phyloP scores from a whole-genome alignment of 495 filamentous ascomycete species.

The Talaromyces ruber region DNA sequence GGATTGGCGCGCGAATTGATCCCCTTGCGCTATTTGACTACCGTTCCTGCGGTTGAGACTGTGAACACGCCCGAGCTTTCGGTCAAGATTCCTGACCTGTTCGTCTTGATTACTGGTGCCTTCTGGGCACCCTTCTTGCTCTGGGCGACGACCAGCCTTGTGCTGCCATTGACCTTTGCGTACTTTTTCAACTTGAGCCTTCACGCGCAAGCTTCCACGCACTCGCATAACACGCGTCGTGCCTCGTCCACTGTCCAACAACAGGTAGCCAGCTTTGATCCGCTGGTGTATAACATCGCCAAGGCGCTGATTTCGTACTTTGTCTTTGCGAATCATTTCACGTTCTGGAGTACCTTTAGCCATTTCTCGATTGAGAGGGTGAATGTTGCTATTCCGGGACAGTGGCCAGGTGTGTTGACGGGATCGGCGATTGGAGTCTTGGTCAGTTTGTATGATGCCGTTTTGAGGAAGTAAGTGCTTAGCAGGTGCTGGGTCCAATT shows the following conservation, averaged over 20 bases:
- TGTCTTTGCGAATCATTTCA: constrained; percentile 64
- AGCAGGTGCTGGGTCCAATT: too few species aligned
- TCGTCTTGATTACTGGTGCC: constrained; percentile 59
- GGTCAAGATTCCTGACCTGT: constrained; percentile 71
- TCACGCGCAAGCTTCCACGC: constrained; percentile 21
- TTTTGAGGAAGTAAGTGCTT: constrained; percentile 57
- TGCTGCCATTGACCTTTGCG: constrained; percentile 60
- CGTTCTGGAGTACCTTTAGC: constrained; percentile 54
- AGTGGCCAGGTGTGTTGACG: constrained; percentile 60
- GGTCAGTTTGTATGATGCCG: constrained; percentile 72
- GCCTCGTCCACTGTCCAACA: constrained; percentile 7
- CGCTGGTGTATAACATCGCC: constrained; percentile 77
- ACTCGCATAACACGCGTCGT: constrained; percentile 8
- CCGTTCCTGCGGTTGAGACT: constrained; percentile 49
- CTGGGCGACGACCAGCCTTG: constrained; percentile 65
- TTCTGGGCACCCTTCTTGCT: constrained; percentile 80
- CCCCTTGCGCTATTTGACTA: constrained; percentile 61
- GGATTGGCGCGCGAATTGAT: constrained; percentile 32
- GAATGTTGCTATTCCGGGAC: constrained; percentile 59
- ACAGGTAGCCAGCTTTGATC: constrained; percentile 60
- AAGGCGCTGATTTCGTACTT: constrained; percentile 74
- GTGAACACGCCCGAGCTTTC: constrained; percentile 31
- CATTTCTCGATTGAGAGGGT: constrained; percentile 50
- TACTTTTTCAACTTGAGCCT: constrained; percentile 83
- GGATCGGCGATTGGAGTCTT: constrained; percentile 63